Percentiles rank a stretch among this genome's conserved stretches.
These are phyloP conservation scores for Naganishia vaughanmartiniae DNA, from an alignment of 768 basidiomycete species.

Conservation along the genomic window DNA sequence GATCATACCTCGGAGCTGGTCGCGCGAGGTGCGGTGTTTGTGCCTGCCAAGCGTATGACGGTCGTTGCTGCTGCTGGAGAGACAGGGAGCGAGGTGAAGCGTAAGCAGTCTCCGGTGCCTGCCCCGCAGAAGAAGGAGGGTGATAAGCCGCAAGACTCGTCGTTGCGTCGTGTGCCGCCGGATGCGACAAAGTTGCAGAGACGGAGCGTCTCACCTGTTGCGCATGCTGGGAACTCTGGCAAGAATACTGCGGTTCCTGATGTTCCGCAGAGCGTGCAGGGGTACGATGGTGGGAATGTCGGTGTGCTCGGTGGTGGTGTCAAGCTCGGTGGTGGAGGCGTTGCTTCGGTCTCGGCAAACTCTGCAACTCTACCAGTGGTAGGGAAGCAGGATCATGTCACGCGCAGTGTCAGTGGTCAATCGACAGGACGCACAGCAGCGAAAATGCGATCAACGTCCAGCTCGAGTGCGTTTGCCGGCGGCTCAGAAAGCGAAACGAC, in stretches of 20 bases:
- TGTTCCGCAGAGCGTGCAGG: conserved; percentile 39
- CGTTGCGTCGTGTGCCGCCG: background rate
- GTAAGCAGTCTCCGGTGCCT: background rate
- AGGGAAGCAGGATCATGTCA: conserved; percentile 5
- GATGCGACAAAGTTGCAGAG: background rate
- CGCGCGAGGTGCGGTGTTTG: background rate
- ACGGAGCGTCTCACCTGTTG: conserved; percentile 23
- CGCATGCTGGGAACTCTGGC: conserved; percentile 31
- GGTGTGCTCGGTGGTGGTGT: conserved; percentile 53
- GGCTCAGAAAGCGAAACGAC: conserved; percentile 19
- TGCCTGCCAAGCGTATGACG: background rate
- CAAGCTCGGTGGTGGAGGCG: conserved; percentile 48
- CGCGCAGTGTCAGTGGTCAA: conserved; percentile 13
- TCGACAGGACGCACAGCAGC: conserved; percentile 8
- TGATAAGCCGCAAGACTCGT: background rate
- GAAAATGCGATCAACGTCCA: background rate
- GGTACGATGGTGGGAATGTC: conserved; percentile 53
- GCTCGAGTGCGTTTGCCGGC: conserved; percentile 7
- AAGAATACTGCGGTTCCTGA: conserved; percentile 3
- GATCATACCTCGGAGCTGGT: background rate
- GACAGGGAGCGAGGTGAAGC: background rate
- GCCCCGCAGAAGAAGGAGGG: background rate
- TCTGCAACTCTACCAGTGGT: background rate
- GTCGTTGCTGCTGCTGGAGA: background rate
- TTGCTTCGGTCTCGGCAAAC: conserved; percentile 6